A percentile compares a stretch with the other conserved stretches of the same genome.
Conservation (phyloP, 2,329 filamentous ascomycete genomes). For the Apiospora kogelbergensis region DNA sequence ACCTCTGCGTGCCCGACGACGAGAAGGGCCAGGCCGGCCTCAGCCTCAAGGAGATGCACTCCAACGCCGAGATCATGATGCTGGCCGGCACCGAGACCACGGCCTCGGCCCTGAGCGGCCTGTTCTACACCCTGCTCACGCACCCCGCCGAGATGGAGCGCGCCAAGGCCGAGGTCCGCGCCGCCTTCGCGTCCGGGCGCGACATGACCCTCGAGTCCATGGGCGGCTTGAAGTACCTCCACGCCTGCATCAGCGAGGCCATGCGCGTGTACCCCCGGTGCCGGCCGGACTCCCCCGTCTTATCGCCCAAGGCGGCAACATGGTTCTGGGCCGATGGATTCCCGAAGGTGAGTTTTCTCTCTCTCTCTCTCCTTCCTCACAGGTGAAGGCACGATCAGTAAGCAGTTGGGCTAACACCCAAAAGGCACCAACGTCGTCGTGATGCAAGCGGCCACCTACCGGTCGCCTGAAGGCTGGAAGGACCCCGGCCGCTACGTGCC, state of each 20-base stretch:
- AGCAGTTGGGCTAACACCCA: too few species aligned
- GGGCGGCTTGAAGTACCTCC: not conserved
- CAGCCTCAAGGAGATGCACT: slow-evolving; percentile 18
- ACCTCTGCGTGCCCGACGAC: not conserved
- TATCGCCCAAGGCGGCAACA: slow-evolving; percentile 23
- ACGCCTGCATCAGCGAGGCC: slow-evolving; percentile 20
- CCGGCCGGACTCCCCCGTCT: slow-evolving; percentile 22
- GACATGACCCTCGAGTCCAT: not conserved
- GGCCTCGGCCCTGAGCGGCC: not conserved
- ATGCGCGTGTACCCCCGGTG: slow-evolving; percentile 25
- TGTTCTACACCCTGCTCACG: not conserved
- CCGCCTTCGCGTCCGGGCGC: not conserved
- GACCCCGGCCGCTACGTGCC: slow-evolving; percentile 20
- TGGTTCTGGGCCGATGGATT: slow-evolving; percentile 20
- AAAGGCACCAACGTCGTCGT: slow-evolving; percentile 18
- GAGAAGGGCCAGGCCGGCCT: slow-evolving; percentile 18
- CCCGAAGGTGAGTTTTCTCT: slow-evolving; percentile 16
- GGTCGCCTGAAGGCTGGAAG: slow-evolving; percentile 11
- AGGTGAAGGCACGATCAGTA: too few species aligned
- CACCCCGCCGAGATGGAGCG: not conserved
- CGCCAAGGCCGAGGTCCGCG: not conserved
- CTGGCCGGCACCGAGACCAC: not conserved
- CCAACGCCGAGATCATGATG: not conserved
- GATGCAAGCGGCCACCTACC: slow-evolving; percentile 21
- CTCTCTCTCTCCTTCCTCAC: too few species aligned